phyloP scores from a whole-genome alignment of 2,329 filamentous ascomycete genomes.

The Colletotrichum magnum region DNA sequence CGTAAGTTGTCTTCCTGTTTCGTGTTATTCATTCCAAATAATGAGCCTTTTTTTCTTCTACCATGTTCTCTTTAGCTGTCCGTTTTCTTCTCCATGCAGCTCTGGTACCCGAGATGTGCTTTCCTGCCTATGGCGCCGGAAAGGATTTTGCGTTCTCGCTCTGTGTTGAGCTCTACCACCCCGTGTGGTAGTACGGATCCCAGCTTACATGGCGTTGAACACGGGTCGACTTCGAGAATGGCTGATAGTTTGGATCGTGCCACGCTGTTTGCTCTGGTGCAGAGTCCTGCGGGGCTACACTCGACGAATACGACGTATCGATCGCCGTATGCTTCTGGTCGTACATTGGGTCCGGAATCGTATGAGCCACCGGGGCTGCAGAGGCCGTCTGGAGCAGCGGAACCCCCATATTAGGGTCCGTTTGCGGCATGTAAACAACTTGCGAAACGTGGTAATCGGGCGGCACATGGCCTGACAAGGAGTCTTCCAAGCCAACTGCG shows the following conservation, averaged over 20 bases:
- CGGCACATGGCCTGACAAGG: constrained; percentile 37
- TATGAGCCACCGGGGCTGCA: neutral
- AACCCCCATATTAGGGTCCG: constrained; percentile 17
- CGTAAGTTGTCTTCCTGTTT: too few species aligned
- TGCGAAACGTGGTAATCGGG: constrained; percentile 32
- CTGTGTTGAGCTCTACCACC: constrained; percentile 1
- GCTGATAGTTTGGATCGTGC: constrained; percentile 16
- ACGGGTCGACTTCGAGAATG: constrained; percentile 4
- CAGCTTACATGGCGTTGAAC: constrained; percentile 7
- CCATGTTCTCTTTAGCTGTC: too few species aligned
- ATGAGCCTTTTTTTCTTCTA: too few species aligned
- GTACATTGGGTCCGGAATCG: neutral
- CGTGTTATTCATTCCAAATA: too few species aligned
- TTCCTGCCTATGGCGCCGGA: too few species aligned
- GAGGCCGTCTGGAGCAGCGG: constrained; percentile 26
- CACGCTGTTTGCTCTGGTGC: neutral
- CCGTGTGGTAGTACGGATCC: constrained; percentile 28
- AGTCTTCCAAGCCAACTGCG: constrained; percentile 33
- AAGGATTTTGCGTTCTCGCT: neutral
- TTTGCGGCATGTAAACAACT: neutral
- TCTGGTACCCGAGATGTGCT: too few species aligned
- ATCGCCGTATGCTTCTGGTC: constrained; percentile 13
- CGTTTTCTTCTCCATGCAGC: too few species aligned
- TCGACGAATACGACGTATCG: neutral
- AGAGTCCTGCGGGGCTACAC: neutral